Base-by-base conservation (phyloP, 208 protist genomes). In the Vickermania ingenoplastis region DNA sequence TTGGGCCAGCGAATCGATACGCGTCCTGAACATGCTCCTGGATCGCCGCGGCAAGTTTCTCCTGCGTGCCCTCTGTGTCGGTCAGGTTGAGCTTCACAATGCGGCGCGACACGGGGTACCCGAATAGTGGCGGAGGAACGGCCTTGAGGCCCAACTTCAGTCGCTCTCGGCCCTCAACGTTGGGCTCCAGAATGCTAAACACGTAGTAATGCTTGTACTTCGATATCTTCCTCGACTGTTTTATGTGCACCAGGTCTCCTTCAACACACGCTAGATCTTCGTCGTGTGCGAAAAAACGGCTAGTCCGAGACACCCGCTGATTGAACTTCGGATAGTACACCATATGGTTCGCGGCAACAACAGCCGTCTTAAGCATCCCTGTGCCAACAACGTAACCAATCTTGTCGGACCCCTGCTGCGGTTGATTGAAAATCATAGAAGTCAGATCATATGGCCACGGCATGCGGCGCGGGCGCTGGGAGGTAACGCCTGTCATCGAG, bases 141-240 rank as follows among this genome's bases (percentile, higher is more conserved):
- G 85, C 84, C 67, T 86, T 88, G 45, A 96, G 67, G 3, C 89
- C 89, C 11, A 96, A 73, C 61, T 96, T 96, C 23, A 96, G 80
- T 21, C 89, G 71, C 68, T 96, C 89, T 11, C 89, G 76, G 1
- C 89, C 89, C 65, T 96, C 89, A 67, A 96, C 75, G 50, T 96
- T 96, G 45, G 89, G 86, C 70, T 96, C 86, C 23, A 96, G 58
- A 59, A 96, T 94, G 62, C 85, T 93, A 69, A 96, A 96, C 22
- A 96, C 84, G 75, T 94, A 96, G 73, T 94, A 96, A 73, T 96
- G 89, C 67, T 96, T 96, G 73, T 96, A 96, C 67, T 96, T 96
- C 3, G 83, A 90, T 59, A 96, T 92, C 65, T 96, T 96, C 31
- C 89, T 69, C 49, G 75, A 93, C 67, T 91, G 89, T 61, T 96